These are phyloP conservation scores for Cornus controversa DNA, from an alignment of 148 eudicot genomes.

Conservation along the genomic window DNA sequence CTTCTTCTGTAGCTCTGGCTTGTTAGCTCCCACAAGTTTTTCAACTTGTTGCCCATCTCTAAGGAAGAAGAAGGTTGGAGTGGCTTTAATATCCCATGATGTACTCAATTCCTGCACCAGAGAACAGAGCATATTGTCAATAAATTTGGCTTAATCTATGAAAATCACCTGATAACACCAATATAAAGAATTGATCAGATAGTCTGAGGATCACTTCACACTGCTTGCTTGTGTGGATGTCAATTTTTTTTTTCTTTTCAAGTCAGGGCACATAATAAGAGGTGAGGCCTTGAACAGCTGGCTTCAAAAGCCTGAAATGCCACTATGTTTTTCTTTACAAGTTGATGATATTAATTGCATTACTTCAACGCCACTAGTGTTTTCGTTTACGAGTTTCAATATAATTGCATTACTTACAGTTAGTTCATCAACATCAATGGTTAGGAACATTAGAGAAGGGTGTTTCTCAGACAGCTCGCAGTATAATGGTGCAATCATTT, in stretches of 20 bases:
- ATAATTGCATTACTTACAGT: slow-evolving; percentile 53
- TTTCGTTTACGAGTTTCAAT: neutral
- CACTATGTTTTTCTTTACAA: neutral
- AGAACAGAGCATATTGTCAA: neutral
- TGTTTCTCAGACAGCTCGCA: slow-evolving; percentile 76
- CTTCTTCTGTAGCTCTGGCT: slow-evolving; percentile 84
- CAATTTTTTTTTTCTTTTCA: neutral
- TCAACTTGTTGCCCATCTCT: slow-evolving; percentile 84
- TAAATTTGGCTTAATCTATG: neutral
- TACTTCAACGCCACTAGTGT: neutral
- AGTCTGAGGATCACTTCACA: neutral
- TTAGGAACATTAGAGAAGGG: slow-evolving; percentile 70
- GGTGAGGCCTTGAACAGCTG: neutral
- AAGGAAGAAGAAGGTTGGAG: slow-evolving; percentile 97
- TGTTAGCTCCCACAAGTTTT: slow-evolving; percentile 95
- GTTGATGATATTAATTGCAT: neutral
- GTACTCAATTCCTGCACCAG: slow-evolving; percentile 85
- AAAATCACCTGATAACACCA: neutral
- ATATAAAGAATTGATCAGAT: neutral
- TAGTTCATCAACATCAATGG: slow-evolving; percentile 88
- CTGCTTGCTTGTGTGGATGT: neutral
- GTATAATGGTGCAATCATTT: slow-evolving; percentile 78
- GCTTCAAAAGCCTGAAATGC: neutral
- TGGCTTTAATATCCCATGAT: slow-evolving; percentile 91
- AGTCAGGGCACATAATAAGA: neutral